These are phyloP conservation scores for Calonectria leucothoes DNA, from an alignment of 2,329 filamentous ascomycete species.

Conservation along the genomic window DNA sequence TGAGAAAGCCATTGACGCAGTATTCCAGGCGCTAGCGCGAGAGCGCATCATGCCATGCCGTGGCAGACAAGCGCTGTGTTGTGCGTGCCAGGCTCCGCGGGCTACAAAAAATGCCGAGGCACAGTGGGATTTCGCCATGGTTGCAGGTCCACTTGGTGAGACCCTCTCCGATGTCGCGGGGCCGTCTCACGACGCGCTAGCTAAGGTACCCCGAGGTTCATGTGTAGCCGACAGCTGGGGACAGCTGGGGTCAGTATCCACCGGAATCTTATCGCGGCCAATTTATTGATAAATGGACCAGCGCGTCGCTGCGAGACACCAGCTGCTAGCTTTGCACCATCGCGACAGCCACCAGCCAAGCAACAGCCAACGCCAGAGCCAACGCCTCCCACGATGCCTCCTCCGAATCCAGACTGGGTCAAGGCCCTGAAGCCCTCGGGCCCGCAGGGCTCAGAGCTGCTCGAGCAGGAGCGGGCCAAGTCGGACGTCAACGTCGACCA, in stretches of 20 bases:
- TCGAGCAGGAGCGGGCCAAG: slow-evolving; percentile 74
- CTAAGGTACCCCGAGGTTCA: neutral
- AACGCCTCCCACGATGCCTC: slow-evolving; percentile 35
- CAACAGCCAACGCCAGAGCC: too few relatives aligned
- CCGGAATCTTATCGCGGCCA: neutral
- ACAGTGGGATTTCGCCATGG: neutral
- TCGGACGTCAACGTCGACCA: slow-evolving; percentile 76
- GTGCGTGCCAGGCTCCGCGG: neutral
- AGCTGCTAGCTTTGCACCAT: neutral
- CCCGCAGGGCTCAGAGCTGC: slow-evolving; percentile 76
- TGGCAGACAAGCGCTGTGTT: neutral
- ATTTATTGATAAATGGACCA: neutral
- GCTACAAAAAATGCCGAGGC: neutral
- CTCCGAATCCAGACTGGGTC: slow-evolving; percentile 46
- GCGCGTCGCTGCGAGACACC: neutral
- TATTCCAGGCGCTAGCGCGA: neutral
- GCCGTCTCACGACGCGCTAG: neutral
- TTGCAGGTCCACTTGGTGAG: neutral
- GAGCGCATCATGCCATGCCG: neutral
- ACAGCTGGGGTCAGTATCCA: neutral
- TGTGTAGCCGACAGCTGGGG: neutral
- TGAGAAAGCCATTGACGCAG: neutral
- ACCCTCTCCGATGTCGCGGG: neutral
- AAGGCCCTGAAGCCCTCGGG: slow-evolving; percentile 58
- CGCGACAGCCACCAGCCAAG: neutral